These are phyloP conservation scores for Chlorella ohadii DNA, from an alignment of 139 green algal species.

Conservation along the genomic window DNA sequence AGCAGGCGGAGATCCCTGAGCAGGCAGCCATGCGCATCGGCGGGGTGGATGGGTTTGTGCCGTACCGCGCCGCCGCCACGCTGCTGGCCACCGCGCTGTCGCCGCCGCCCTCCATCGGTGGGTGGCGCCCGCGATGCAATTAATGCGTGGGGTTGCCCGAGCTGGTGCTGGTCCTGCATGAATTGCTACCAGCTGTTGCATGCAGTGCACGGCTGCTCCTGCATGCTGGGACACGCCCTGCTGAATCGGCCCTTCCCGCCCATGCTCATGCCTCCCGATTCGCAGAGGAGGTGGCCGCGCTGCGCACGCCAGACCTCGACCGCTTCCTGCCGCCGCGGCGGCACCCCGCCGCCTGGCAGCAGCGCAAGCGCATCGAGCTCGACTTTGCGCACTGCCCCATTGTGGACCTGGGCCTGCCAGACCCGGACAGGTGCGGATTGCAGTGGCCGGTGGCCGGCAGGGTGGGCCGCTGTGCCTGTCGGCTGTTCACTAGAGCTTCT, in stretches of 20 bases:
- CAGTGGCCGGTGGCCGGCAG: background rate
- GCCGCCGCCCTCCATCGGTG: conserved; percentile 40
- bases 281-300: conserved; percentile 64
- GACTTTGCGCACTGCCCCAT: conserved; percentile 77
- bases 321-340: conserved; percentile 60
- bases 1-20: conserved; percentile 79
- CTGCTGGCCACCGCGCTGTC: conserved; percentile 50
- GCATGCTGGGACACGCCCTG: too few species aligned
- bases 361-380: conserved; percentile 41
- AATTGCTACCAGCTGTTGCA: too few species aligned
- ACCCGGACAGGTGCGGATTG: conserved; percentile 28
- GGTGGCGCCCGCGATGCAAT: too few species aligned
- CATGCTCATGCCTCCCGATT: too few species aligned
- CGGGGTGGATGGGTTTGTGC: conserved; percentile 83
- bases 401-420: conserved; percentile 71
- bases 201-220: too few species aligned
- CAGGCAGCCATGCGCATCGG: conserved; percentile 77
- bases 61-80: conserved; percentile 77
- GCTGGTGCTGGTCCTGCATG: too few species aligned
- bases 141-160: too few species aligned
- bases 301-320: conserved; percentile 76
- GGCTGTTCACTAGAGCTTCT: too few species aligned
- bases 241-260: too few species aligned
- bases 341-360: conserved; percentile 11
- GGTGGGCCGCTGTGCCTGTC: background rate